phyloP scores from a whole-genome alignment of 768 basidiomycete species.

The Xerocomellus chrysenteron region DNA sequence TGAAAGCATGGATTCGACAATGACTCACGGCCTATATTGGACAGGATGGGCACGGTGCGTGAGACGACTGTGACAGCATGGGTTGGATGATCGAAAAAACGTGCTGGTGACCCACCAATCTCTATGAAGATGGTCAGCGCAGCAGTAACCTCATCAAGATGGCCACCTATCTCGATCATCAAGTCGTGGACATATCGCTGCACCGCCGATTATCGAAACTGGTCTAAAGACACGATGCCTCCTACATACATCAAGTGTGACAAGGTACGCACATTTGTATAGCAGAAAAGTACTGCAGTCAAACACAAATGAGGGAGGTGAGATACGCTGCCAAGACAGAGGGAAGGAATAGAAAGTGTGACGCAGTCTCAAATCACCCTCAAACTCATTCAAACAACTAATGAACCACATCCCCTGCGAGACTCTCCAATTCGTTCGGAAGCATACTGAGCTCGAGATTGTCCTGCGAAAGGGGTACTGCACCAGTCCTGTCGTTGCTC shows the following conservation, averaged over 20 bases:
- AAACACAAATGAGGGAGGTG: background rate
- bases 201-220: constrained; percentile 50
- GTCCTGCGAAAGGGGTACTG: constrained; percentile 33
- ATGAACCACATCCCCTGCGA: constrained; percentile 52
- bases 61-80: too few species aligned
- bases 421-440: constrained; percentile 42
- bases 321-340: background rate
- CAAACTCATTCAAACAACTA: constrained; percentile 50
- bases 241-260: background rate
- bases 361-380: constrained; percentile 47
- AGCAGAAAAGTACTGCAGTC: constrained; percentile 47
- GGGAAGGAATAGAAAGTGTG: background rate
- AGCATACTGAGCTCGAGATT: constrained; percentile 47
- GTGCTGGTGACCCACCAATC: constrained; percentile 37
- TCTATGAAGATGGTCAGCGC: constrained; percentile 51
- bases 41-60: too few species aligned
- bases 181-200: constrained; percentile 52
- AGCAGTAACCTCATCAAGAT: constrained; percentile 47
- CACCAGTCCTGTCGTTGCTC: constrained; percentile 32
- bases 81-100: too few species aligned
- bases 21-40: too few species aligned
- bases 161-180: constrained; percentile 47
- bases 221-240: constrained; percentile 32
- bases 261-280: constrained; percentile 38
- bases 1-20: too few species aligned